These are phyloP conservation scores for Calonectria multiphialidica DNA, from an alignment of 2,329 filamentous ascomycete genomes.

Conservation along the genomic window DNA sequence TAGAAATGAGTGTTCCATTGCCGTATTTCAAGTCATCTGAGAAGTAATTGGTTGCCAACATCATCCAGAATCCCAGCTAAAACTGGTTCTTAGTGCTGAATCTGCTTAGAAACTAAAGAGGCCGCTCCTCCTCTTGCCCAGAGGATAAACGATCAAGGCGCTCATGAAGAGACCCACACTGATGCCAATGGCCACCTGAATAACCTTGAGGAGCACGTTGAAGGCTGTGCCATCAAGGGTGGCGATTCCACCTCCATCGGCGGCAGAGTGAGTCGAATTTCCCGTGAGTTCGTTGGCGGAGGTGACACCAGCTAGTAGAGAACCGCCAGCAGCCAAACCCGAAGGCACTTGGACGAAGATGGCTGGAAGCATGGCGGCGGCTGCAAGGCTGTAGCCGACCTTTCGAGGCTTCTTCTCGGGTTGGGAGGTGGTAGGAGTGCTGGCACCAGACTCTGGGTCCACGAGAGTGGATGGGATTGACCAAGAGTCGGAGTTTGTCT, in stretches of 20 bases:
- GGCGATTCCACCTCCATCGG: conserved; percentile 39
- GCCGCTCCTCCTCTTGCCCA: conserved; percentile 69
- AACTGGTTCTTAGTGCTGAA: background rate
- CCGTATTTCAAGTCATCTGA: background rate
- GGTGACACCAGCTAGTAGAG: conserved; percentile 68
- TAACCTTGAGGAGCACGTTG: conserved; percentile 67
- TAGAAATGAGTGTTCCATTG: background rate
- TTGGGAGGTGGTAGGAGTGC: conserved; percentile 34
- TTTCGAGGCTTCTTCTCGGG: conserved; percentile 52
- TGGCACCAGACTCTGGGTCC: conserved; percentile 49
- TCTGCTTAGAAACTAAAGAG: conserved; percentile 63
- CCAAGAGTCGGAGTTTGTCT: conserved; percentile 44
- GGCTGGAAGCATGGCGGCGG: conserved; percentile 86
- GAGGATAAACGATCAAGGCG: conserved; percentile 66
- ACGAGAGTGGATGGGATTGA: conserved; percentile 42
- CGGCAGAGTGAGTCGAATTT: conserved; percentile 50
- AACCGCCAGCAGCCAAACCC: conserved; percentile 71
- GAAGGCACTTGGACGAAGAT: conserved; percentile 81
- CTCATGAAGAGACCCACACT: conserved; percentile 72
- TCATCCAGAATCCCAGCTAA: background rate
- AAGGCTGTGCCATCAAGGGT: conserved; percentile 61
- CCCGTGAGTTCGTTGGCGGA: conserved; percentile 67
- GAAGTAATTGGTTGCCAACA: background rate
- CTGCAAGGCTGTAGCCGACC: conserved; percentile 81
- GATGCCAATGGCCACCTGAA: conserved; percentile 72